phyloP scores from a whole-genome alignment of 371 early-diverging fungal genomes.

The Synchytrium microbalum region DNA sequence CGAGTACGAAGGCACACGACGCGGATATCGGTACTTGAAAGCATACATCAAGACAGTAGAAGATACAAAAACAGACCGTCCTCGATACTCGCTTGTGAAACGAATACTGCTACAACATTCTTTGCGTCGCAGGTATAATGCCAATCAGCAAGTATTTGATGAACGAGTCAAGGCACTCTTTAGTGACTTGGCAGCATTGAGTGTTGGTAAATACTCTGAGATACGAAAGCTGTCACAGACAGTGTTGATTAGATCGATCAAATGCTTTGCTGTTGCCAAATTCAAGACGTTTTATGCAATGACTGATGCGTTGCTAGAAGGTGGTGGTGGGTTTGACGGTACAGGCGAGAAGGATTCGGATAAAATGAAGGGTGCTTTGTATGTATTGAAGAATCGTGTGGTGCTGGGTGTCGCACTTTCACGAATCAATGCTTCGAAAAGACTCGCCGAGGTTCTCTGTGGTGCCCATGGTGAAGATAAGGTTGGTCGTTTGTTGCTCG shows the following conservation, averaged over 20 bases:
- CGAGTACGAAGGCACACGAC: background rate
- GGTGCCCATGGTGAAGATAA: constrained; percentile 72
- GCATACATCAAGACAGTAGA: background rate
- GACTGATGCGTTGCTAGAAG: constrained; percentile 1
- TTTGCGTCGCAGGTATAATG: too few relatives aligned
- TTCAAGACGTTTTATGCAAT: too few relatives aligned
- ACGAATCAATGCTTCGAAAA: constrained; percentile 55
- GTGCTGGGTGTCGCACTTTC: constrained; percentile 50
- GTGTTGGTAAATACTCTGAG: constrained; percentile 62
- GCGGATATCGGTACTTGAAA: background rate
- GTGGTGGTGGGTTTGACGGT: too few relatives aligned
- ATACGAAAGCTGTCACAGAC: constrained; percentile 61
- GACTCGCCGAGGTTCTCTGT: constrained; percentile 54
- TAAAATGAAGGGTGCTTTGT: constrained; percentile 70
- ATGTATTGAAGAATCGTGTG: constrained; percentile 45
- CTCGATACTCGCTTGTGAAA: background rate
- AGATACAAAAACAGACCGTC: background rate
- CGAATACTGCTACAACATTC: background rate
- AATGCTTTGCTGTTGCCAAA: background rate
- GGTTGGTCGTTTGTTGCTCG: constrained; percentile 16
- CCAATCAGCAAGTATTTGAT: too few relatives aligned
- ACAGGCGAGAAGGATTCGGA: constrained; percentile 5
- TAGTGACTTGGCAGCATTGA: constrained; percentile 38
- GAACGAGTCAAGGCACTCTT: too few relatives aligned
- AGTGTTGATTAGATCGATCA: background rate